Percentiles rank a stretch among this genome's conserved stretches.
Conservation (phyloP, 1,284 basidiomycete genomes). For the Sporisorium iseilematis-ciliati region DNA sequence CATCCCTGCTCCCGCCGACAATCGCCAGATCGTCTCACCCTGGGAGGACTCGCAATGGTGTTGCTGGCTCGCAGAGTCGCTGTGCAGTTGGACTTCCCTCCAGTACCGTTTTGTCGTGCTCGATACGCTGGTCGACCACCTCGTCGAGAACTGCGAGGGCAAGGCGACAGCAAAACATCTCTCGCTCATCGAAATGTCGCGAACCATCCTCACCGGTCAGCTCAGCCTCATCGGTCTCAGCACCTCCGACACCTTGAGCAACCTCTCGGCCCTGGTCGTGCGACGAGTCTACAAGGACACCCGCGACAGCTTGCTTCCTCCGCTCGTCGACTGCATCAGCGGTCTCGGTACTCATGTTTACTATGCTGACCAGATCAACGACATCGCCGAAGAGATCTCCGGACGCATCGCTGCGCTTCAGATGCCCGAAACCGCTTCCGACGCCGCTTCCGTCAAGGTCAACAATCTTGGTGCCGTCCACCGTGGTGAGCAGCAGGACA, state of each 20-base stretch:
- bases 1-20: constrained; percentile 27
- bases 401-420: constrained; percentile 81
- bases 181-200: constrained; percentile 83
- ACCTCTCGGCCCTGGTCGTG: constrained; percentile 76
- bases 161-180: constrained; percentile 75
- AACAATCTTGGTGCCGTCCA: constrained; percentile 70
- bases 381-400: constrained; percentile 87
- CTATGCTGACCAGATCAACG: constrained; percentile 95
- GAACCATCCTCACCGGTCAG: constrained; percentile 81
- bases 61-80: constrained; percentile 83
- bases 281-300: constrained; percentile 75
- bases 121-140: constrained; percentile 83
- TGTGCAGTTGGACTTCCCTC: constrained; percentile 86
- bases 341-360: constrained; percentile 90
- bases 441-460: constrained; percentile 36
- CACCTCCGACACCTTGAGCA: constrained; percentile 84
- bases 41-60: constrained; percentile 84
- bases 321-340: constrained; percentile 82
- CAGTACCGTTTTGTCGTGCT: constrained; percentile 93
- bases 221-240: constrained; percentile 88
- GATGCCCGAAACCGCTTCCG: constrained; percentile 74
- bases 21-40: constrained; percentile 65
- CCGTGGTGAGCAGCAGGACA: constrained; percentile 36
- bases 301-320: constrained; percentile 77
- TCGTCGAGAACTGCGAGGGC: constrained; percentile 79